These are phyloP conservation scores for Cupressus sempervirens DNA, from an alignment of 75 land plant genomes.

Conservation along the genomic window DNA sequence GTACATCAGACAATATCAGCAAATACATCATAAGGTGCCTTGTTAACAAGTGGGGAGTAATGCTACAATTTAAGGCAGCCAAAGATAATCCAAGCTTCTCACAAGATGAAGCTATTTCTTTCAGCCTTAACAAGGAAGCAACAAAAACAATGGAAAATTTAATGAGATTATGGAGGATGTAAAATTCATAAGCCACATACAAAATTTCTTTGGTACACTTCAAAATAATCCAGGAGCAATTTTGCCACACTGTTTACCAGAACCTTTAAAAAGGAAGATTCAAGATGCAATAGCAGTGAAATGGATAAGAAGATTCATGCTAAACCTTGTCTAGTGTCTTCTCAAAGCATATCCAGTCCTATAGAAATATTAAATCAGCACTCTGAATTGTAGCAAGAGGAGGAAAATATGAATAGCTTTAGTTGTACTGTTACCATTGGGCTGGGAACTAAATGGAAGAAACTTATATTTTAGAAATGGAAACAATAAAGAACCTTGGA, in stretches of 20 bases:
- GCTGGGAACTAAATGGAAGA: neutral
- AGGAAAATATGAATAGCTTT: neutral
- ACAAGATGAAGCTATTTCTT: too few relatives aligned
- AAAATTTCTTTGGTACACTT: slow-evolving; percentile 15
- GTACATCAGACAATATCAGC: too few relatives aligned
- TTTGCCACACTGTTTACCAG: slow-evolving; percentile 1
- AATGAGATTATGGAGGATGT: slow-evolving; percentile 29
- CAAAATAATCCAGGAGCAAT: slow-evolving; percentile 24
- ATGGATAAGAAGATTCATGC: neutral
- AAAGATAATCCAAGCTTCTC: too few relatives aligned
- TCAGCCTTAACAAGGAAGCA: too few relatives aligned
- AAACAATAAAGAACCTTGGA: neutral
- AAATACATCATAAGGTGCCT: too few relatives aligned
- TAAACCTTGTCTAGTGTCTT: neutral
- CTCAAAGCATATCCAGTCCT: neutral
- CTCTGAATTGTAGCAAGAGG: neutral
- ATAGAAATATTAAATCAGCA: neutral
- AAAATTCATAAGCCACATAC: slow-evolving; percentile 21
- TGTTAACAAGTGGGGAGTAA: too few relatives aligned
- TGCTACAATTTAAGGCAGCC: too few relatives aligned
- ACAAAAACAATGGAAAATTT: too few relatives aligned
- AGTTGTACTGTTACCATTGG: neutral
- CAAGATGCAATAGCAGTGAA: neutral
- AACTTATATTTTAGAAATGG: neutral
- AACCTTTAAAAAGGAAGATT: neutral